phyloP scores from a whole-genome alignment of 495 filamentous ascomycete genomes.

The Penicillium pancosmium region DNA sequence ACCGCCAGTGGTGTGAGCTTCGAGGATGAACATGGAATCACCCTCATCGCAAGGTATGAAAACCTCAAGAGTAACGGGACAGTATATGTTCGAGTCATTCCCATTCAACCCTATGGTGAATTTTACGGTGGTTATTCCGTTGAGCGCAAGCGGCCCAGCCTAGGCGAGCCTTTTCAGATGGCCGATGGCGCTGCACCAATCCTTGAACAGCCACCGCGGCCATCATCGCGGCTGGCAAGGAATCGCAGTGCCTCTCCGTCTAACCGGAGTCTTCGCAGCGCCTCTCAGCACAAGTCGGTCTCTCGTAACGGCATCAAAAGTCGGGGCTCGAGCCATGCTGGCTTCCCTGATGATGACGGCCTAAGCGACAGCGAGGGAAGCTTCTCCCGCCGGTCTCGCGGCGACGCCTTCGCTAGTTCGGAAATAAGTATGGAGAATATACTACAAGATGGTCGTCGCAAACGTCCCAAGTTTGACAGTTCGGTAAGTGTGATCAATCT shows the following conservation, averaged over 20 bases:
- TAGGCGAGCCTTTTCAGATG: conserved; percentile 61
- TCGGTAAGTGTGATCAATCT: conserved; percentile 66
- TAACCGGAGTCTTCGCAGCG: conserved; percentile 74
- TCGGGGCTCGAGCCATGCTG: conserved; percentile 67
- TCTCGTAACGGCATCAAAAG: conserved; percentile 69
- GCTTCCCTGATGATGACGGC: conserved; percentile 65
- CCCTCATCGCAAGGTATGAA: conserved; percentile 91
- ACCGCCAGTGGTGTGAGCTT: conserved; percentile 81
- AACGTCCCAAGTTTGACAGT: conserved; percentile 96
- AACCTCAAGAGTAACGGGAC: conserved; percentile 89
- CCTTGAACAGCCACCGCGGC: conserved; percentile 63
- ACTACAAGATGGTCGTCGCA: conserved; percentile 91
- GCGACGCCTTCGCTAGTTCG: conserved; percentile 84
- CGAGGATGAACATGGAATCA: conserved; percentile 82
- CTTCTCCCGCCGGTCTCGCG: conserved; percentile 71
- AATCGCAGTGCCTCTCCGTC: conserved; percentile 86
- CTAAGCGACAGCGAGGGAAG: conserved; percentile 84
- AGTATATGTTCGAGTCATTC: conserved; percentile 83
- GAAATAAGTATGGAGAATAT: conserved; percentile 98
- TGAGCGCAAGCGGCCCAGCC: conserved; percentile 51
- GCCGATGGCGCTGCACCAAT: conserved; percentile 49
- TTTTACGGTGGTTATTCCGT: conserved; percentile 42
- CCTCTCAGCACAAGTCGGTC: conserved; percentile 73
- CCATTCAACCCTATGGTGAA: conserved; percentile 55
- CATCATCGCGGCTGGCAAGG: conserved; percentile 66